phyloP scores from a whole-genome alignment of 2,329 filamentous ascomycete genomes.

The Epichloe bromicola region DNA sequence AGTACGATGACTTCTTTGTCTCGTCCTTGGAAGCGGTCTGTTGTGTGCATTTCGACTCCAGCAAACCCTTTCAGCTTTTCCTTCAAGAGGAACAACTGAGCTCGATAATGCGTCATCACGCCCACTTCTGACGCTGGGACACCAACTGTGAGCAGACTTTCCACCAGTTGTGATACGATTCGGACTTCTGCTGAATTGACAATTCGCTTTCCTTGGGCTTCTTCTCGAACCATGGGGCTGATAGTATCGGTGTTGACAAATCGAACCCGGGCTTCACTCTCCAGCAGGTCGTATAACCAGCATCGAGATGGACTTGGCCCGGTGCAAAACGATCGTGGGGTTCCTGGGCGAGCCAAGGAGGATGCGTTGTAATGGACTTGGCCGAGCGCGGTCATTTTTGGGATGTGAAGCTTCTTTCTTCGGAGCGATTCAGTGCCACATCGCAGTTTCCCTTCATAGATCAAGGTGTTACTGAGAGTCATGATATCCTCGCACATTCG shows the following conservation, averaged over 20 bases:
- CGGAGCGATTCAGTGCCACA: conserved; percentile 75
- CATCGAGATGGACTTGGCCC: conserved; percentile 40
- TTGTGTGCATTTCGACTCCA: conserved; percentile 86
- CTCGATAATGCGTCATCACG: conserved; percentile 93
- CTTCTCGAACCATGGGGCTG: conserved; percentile 50
- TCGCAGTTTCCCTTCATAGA: conserved; percentile 81
- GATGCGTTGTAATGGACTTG: conserved; percentile 44
- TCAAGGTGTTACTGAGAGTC: conserved; percentile 81
- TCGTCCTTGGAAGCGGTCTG: conserved; percentile 90
- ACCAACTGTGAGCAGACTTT: conserved; percentile 62
- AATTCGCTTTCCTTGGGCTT: conserved; percentile 69
- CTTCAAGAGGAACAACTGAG: conserved; percentile 73
- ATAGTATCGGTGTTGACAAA: conserved; percentile 85
- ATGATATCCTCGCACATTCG: conserved; percentile 98
- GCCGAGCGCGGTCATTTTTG: conserved; percentile 47
- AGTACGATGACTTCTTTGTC: conserved; percentile 91
- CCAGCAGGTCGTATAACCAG: conserved; percentile 64
- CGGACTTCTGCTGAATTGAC: conserved; percentile 76
- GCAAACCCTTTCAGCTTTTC: conserved; percentile 48
- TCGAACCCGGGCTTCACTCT: conserved; percentile 59
- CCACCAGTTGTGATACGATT: conserved; percentile 67
- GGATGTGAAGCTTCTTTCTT: conserved; percentile 52
- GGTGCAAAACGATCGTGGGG: conserved; percentile 41
- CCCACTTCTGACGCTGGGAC: conserved; percentile 68
- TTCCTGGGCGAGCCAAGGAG: conserved; percentile 27